A percentile compares a stretch with the other conserved stretches of the same genome.
Conservation (phyloP, 169 alveolate species). For the Plasmodium inui region DNA sequence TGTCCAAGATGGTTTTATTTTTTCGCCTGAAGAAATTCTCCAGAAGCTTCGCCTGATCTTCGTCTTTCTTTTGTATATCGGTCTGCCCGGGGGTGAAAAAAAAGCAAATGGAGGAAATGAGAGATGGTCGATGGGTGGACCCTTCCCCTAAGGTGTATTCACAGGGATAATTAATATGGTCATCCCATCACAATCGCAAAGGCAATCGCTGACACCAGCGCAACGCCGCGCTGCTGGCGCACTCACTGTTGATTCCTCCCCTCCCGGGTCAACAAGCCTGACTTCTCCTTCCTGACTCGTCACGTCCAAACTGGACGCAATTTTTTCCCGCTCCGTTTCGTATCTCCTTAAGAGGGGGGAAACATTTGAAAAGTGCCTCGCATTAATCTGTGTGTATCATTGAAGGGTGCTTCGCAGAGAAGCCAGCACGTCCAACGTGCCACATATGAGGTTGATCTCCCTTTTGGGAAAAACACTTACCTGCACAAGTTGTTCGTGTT, state of each 20-base stretch:
- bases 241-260: neutral
- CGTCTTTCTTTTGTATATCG: neutral
- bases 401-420: neutral
- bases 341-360: conserved; percentile 16
- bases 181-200: neutral
- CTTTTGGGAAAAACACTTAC: neutral
- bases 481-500: conserved; percentile 50
- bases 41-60: conserved; percentile 6
- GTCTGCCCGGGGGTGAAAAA: neutral
- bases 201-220: neutral
- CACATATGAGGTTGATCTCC: neutral
- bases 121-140: neutral
- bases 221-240: neutral
- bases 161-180: neutral
- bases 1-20: conserved; percentile 39
- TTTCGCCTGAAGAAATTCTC: conserved; percentile 43
- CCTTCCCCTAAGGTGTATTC: neutral
- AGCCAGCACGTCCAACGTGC: neutral
- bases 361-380: neutral
- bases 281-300: neutral
- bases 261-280: neutral
- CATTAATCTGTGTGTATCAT: neutral
- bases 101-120: neutral
- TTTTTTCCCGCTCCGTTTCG: conserved; percentile 53
- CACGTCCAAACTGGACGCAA: neutral